These are phyloP conservation scores for Pestalotiopsis fici DNA, from an alignment of 2,329 filamentous ascomycete genomes.

Conservation along the genomic window DNA sequence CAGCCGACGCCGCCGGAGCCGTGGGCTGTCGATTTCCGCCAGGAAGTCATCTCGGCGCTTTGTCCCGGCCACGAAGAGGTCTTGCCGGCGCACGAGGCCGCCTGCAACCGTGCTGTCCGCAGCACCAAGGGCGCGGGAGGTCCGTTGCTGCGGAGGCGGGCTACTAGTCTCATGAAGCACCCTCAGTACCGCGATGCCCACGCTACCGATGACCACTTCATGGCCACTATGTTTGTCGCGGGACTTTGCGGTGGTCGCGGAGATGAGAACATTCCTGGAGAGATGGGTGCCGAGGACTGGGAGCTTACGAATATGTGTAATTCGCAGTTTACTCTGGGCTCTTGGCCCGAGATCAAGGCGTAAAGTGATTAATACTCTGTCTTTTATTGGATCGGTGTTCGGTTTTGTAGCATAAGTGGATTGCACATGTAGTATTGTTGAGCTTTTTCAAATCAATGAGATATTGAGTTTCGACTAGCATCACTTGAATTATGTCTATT, in stretches of 20 bases:
- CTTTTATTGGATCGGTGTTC: neutral
- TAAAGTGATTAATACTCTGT: neutral
- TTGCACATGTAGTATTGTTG: neutral
- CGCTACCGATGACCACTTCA: conserved; percentile 71
- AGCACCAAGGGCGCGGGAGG: conserved; percentile 35
- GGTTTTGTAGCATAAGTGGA: neutral
- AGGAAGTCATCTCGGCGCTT: conserved; percentile 63
- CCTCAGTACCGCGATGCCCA: conserved; percentile 67
- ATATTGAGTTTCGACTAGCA: too few species aligned
- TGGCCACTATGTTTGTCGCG: conserved; percentile 64
- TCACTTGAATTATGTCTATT: too few species aligned
- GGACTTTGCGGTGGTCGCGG: conserved; percentile 52
- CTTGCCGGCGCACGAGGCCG: conserved; percentile 13
- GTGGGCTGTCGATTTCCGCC: conserved; percentile 66
- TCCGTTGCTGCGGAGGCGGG: conserved; percentile 51
- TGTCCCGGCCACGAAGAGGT: conserved; percentile 37
- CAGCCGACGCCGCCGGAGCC: conserved; percentile 58
- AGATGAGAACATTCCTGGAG: conserved; percentile 41
- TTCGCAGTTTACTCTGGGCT: conserved; percentile 57
- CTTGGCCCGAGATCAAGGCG: conserved; percentile 19
- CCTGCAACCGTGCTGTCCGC: neutral
- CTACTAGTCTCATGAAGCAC: conserved; percentile 69
- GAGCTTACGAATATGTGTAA: conserved; percentile 68
- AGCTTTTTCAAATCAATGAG: neutral
- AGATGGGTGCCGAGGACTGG: conserved; percentile 63